Evolutionary conservation across 75 land plant species (phyloP).

Genomic region (Gnetum montanum): DNA sequence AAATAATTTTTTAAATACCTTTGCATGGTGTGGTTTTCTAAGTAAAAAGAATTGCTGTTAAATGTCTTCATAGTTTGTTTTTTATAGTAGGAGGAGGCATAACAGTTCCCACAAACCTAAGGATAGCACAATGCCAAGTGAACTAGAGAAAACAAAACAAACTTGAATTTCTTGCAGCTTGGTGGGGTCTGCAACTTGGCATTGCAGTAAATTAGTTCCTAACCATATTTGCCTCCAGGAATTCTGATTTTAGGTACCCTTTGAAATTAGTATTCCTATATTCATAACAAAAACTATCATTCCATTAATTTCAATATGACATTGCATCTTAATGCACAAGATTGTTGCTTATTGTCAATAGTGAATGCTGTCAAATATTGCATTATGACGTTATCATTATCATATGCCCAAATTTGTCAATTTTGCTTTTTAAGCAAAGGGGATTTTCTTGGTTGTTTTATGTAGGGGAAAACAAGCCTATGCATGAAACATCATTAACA

Average conservation of each 20-base stretch:
- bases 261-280: too few relatives aligned
- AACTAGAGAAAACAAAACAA: constrained; percentile 56
- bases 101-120: constrained; percentile 70
- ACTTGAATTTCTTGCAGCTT: constrained; percentile 80
- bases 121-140: constrained; percentile 85
- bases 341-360: not conserved
- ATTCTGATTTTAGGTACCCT: constrained; percentile 93
- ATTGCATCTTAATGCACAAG: too few relatives aligned
- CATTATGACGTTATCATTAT: not conserved
- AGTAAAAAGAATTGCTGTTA: not conserved
- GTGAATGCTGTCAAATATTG: not conserved
- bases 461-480: constrained; percentile 60
- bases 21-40: too few relatives aligned
- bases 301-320: too few relatives aligned
- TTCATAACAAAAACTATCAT: not conserved
- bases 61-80: not conserved
- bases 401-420: not conserved
- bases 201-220: constrained; percentile 88
- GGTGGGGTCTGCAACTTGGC: constrained; percentile 98
- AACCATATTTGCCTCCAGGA: constrained; percentile 66
- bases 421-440: constrained; percentile 17
- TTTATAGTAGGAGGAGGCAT: constrained; percentile 75
- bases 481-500: constrained; percentile 38
- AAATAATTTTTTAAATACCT: not conserved
- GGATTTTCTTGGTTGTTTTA: constrained; percentile 80